Base-by-base conservation (phyloP, 176 grass and related monocot species). In the Paspalum vaginatum region DNA sequence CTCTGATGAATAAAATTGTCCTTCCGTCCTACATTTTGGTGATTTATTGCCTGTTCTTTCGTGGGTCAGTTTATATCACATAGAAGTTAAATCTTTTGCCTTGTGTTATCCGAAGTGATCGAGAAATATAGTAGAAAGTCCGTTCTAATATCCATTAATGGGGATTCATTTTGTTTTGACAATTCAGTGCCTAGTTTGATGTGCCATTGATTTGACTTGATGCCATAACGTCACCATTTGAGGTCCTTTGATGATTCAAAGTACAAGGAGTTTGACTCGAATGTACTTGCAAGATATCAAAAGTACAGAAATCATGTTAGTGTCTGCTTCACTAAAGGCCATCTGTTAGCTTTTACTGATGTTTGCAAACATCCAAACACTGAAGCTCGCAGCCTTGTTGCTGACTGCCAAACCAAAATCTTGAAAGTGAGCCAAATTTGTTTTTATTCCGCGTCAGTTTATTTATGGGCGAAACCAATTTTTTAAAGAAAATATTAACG, bases 1-100 rank as follows among this genome's bases (percentile, higher is more conserved):
- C 52, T 79, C 39, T 54, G 40, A 2, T 68, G 53, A 84, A 80
- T 46, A 84, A 84, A 55, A 55, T 10, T 53, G 14, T 40, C 20
- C 11, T 45, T 62, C 22, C 4, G 5, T 37, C n/a, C 38, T 75
- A 12, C 49, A 72, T 47, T 66, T 55, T 63, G 65, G 2, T 55
- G 70, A n/a, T n/a, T 55, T 51, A 14, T 68, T 68, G 8, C 24
- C 17, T 51, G 3, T 37, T 44, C 50, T 14, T 8, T 26, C 24
- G 51, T 60, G 54, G 47, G 40, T 12, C 14, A 48, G 20, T 87
- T 45, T 37, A 32, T 27, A 26, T 56, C 24, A 47, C 1, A 45
- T 64, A 53, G 21, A 57, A 68, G 16, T 8, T 70, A 50, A 18
- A 60, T 68, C 51, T 44, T 43, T 51, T 6, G 51, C 50, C 8